Base-by-base conservation (phyloP, 495 filamentous ascomycete species). In the Hapsidospora chrysogenum region DNA sequence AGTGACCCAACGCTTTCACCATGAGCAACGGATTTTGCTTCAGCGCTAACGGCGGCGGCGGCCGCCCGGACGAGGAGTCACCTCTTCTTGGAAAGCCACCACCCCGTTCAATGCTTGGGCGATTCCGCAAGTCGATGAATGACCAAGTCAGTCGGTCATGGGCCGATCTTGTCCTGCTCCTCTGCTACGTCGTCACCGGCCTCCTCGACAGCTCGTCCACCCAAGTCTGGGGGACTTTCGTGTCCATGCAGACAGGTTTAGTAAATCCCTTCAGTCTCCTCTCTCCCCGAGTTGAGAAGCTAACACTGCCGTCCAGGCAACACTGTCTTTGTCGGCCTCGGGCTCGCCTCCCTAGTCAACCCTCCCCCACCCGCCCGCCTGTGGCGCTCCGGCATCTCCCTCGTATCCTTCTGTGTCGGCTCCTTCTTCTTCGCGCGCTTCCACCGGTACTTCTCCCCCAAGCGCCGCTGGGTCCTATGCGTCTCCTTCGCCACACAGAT, bases 241-340 rank as follows among this genome's bases (percentile, higher is more conserved):
- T 79, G 17, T 77, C 71, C 43, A 83, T 85, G 79, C 78, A 85
- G 46, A 83, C 78, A 17, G 78, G 78, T 61, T 22, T n/a, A n/a
- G n/a, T n/a, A n/a, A n/a, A n/a, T n/a, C n/a, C n/a, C n/a, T n/a
- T n/a, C n/a, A n/a, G n/a, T n/a, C n/a, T n/a, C n/a, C n/a, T n/a
- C n/a, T n/a, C n/a, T n/a, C n/a, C 17, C 7, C 6, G n/a, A 17
- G 15, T 8, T 1, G 4, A 2, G 2, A 10, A 9, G 17, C 35
- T 36, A 18, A 36, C 14, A 3, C 5, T 17, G 6, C 16, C 13
- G 17, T 16, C 17, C 17, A 68, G 64, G 64, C 31, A 85, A 85
- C 51, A 81, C 79, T 0, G 70, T 85, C 11, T 83, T 81, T 47
- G 55, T 80, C 16, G 79, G 74, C 4, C 64, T 85, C 4, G 79